Conservation (phyloP, 768 basidiomycete species). For the Leccinum barrowsii region DNA sequence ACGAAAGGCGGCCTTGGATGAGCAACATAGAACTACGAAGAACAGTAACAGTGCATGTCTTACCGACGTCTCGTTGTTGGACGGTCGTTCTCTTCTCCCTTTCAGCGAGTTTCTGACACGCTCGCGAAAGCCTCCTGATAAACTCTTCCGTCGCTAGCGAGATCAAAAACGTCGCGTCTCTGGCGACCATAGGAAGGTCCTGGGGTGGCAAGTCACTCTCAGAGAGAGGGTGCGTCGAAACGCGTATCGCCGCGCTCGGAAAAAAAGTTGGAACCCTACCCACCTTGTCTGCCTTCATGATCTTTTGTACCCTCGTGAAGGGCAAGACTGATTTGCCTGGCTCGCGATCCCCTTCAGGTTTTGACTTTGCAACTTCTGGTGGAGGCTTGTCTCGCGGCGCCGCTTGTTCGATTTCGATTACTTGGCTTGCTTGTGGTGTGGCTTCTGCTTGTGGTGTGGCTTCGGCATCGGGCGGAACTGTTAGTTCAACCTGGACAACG, state of each 20-base stretch:
- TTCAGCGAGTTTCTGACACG: constrained; percentile 66
- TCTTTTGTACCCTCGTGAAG: constrained; percentile 73
- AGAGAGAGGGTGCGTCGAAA: background rate
- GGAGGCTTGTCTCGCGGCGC: constrained; percentile 6
- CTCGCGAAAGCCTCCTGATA: constrained; percentile 68
- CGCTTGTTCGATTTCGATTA: constrained; percentile 1
- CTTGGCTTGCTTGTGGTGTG: constrained; percentile 2
- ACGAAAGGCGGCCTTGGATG: background rate
- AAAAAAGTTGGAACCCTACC: constrained; percentile 9
- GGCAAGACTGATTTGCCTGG: constrained; percentile 75
- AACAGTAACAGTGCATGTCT: constrained; percentile 18
- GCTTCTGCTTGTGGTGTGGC: background rate
- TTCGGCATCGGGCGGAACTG: constrained; percentile 2
- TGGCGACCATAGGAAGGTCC: constrained; percentile 75
- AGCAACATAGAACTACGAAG: background rate
- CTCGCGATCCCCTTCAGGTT: constrained; percentile 31
- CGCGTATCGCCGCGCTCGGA: background rate
- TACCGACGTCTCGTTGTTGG: constrained; percentile 78
- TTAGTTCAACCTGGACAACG: constrained; percentile 1
- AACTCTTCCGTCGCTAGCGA: constrained; percentile 88
- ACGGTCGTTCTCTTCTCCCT: constrained; percentile 72
- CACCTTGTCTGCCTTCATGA: constrained; percentile 84
- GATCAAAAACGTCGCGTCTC: constrained; percentile 76
- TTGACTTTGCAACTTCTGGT: constrained; percentile 14
- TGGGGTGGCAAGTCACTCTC: constrained; percentile 23